phyloP scores from a whole-genome alignment of 208 protist genomes.

The Wallacemonas rigidus region DNA sequence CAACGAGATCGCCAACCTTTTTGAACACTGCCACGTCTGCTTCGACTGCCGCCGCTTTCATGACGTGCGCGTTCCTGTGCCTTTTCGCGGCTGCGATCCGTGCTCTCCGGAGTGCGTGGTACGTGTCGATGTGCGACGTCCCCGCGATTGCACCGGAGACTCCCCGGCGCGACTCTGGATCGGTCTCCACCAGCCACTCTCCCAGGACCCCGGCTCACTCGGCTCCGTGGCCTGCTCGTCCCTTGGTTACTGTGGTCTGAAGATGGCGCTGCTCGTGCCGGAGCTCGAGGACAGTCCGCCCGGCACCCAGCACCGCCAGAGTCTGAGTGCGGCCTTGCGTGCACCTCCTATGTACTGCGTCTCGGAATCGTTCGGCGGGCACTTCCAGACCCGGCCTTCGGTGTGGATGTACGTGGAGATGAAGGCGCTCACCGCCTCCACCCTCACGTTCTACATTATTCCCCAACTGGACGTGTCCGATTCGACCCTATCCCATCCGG shows the following conservation, averaged over 20 bases:
- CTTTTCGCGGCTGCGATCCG: conserved; percentile 27
- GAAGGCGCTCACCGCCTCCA: conserved; percentile 17
- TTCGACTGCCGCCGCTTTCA: conserved; percentile 70
- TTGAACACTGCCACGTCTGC: conserved; percentile 52
- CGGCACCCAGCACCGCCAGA: not conserved
- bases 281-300: not conserved
- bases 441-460: conserved; percentile 48
- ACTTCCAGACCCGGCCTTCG: conserved; percentile 36
- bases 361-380: conserved; percentile 59
- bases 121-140: conserved; percentile 33
- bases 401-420: conserved; percentile 82
- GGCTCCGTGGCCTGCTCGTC: not conserved
- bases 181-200: conserved; percentile 54
- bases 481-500: not conserved
- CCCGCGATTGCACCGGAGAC: not conserved
- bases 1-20: conserved; percentile 39
- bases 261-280: conserved; percentile 39
- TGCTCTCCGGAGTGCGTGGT: conserved; percentile 38
- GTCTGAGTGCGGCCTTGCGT: conserved; percentile 6
- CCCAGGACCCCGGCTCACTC: not conserved
- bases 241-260: conserved; percentile 34
- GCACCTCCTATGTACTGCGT: conserved; percentile 31
- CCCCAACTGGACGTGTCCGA: conserved; percentile 41
- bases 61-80: conserved; percentile 50
- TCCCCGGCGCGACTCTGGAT: conserved; percentile 54